Percentiles rank a stretch among this genome's conserved stretches.
These are phyloP conservation scores for Eucalyptus polybractea DNA, from an alignment of 345 rosid genomes.

Conservation along the genomic window DNA sequence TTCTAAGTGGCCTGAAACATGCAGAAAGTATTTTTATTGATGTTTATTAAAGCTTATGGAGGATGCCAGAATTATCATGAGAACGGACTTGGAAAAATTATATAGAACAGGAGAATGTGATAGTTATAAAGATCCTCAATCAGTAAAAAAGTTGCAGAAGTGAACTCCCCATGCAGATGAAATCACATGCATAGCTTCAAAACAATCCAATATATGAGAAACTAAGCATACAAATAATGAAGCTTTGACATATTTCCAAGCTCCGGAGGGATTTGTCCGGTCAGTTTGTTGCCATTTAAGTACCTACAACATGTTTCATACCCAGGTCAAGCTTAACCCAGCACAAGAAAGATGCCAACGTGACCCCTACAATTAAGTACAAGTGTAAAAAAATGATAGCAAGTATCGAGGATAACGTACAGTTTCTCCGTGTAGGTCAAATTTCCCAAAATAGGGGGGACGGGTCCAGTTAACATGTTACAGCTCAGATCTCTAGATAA, in stretches of 20 bases:
- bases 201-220: neutral
- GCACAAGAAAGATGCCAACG: neutral
- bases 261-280: conserved; percentile 83
- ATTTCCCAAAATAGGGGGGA: conserved; percentile 90
- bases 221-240: conserved; percentile 59
- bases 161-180: neutral
- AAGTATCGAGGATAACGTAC: conserved; percentile 10
- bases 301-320: conserved; percentile 34
- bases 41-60: neutral
- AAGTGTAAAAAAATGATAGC: neutral
- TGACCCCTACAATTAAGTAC: neutral
- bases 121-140: neutral
- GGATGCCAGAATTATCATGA: neutral
- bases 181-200: neutral
- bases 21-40: neutral
- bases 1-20: neutral
- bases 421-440: conserved; percentile 83
- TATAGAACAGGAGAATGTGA: neutral
- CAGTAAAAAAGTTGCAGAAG: neutral
- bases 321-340: neutral
- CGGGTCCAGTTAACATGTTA: conserved; percentile 73
- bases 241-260: conserved; percentile 96
- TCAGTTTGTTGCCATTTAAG: conserved; percentile 70
- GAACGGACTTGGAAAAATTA: neutral
- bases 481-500: conserved; percentile 72